These are phyloP conservation scores for Whalleya microplaca DNA, from an alignment of 2,329 filamentous ascomycete genomes.

Conservation along the genomic window DNA sequence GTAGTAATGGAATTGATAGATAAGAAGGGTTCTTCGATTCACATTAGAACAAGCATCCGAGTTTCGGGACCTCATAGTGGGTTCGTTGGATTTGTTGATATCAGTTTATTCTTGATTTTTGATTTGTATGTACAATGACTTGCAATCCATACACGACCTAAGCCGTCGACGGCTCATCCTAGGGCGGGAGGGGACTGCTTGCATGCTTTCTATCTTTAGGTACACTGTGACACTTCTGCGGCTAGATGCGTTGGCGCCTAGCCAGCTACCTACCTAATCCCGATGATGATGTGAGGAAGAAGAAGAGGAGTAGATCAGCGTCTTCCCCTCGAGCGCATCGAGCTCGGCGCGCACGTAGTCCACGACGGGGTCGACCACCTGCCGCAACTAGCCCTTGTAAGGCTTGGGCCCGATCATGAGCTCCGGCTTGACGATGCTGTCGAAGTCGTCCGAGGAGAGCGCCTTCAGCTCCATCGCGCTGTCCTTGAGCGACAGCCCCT, in stretches of 20 bases:
- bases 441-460: constrained; percentile 86
- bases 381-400: constrained; percentile 52
- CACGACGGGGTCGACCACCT: constrained; percentile 27
- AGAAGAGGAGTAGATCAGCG: constrained; percentile 10
- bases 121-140: constrained; percentile 20
- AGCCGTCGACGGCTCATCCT: constrained; percentile 9
- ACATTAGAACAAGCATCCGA: constrained; percentile 2
- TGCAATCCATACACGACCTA: constrained; percentile 16
- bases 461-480: constrained; percentile 93
- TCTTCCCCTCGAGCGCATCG: constrained; percentile 19
- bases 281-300: too few relatives aligned
- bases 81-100: constrained; percentile 7
- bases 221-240: background rate
- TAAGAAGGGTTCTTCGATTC: background rate
- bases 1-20: background rate
- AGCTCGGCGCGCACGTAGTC: constrained; percentile 24
- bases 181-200: constrained; percentile 2
- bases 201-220: background rate
- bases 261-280: too few relatives aligned
- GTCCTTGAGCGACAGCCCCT: constrained; percentile 90
- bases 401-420: constrained; percentile 87
- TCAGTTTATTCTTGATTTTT: constrained; percentile 20
- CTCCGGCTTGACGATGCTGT: constrained; percentile 86
- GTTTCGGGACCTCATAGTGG: constrained; percentile 5
- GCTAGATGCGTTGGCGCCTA: background rate